Percentiles rank a stretch among this genome's conserved stretches.
These are phyloP conservation scores for Fusarium sacchari DNA, from an alignment of 2,329 filamentous ascomycete species.

Conservation along the genomic window DNA sequence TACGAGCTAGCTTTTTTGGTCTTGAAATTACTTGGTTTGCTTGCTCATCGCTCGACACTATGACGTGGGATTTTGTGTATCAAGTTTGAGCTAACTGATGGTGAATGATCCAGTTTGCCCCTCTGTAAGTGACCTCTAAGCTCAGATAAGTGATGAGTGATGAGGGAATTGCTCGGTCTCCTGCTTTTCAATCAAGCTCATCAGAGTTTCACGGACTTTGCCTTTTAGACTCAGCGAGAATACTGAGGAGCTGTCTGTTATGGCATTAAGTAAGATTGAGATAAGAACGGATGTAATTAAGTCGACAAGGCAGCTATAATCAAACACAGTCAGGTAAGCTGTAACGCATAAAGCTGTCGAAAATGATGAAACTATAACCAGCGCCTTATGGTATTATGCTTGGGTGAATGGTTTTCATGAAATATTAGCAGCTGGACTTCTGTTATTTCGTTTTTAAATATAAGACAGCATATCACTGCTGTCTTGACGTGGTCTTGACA, in stretches of 20 bases:
- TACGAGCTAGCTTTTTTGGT: not conserved
- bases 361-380: not conserved
- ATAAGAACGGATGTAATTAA: accelerated
- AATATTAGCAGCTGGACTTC: not conserved
- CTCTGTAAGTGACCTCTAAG: not conserved
- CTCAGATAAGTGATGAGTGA: not conserved
- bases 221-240: no score
- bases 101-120: not conserved
- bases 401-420: accelerated
- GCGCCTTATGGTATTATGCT: accelerated
- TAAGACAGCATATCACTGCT: accelerated
- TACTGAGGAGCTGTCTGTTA: accelerated
- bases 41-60: not conserved
- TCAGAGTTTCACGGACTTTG: not conserved
- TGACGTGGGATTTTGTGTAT: not conserved
- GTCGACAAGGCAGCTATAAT: not conserved
- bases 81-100: accelerated
- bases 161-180: no score
- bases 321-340: accelerated
- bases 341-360: not conserved
- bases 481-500: not conserved
- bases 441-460: accelerated
- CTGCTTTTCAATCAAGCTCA: no score
- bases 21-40: not conserved
- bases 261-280: accelerated